Evolutionary conservation across 305 asterid genomes (phyloP), one percentile per base, ranked within the genome.

Genomic region (Fraxinus latifolia): DNA sequence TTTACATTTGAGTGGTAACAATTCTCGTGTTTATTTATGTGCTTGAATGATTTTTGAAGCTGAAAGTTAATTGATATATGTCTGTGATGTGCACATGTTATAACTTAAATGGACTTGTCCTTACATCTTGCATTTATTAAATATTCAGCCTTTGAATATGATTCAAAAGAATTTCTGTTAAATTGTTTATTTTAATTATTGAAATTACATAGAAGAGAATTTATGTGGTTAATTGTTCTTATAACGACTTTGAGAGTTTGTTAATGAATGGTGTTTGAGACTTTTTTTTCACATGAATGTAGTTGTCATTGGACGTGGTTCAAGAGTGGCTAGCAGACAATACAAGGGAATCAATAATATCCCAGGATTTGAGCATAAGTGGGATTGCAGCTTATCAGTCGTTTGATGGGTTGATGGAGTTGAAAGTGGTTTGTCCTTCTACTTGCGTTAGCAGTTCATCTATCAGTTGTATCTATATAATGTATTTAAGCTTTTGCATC

Each of bases 381-480:
- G 82, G 83, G 71, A 79, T 87, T 37, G 87, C 92, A 21, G 84
- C 91, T 1, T 92, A 92, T 86, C 92, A 87, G 86, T 92, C 92
- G 29, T 90, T 85, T 79, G 96, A 92, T 77, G 96, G 96, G 74
- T 79, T 87, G 80, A 84, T 68, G 88, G 96, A 87, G 78, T 83
- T 89, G 87, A 92, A 92, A 92, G 86, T 82, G 89, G 96, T 89
- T 82, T 77, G 83, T 60, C n/a, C 47, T 70, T 68, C 19, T n/a
- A 31, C 39, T 67, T 77, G 77, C 5, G 4, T 5, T 47, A 8
- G 60, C 44, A 25, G 34, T 82, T 82, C 76, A 36, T n/a, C 6
- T 55, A 68, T 21, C 14, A 2, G 15, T 62, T 1, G 2, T 62
- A 23, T 62, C 31, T 33, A 19, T n/a, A 12, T 62, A 62, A 21